Evolutionary conservation across 805 yeast genomes (phyloP).

Genomic region (Starmerella floris): DNA sequence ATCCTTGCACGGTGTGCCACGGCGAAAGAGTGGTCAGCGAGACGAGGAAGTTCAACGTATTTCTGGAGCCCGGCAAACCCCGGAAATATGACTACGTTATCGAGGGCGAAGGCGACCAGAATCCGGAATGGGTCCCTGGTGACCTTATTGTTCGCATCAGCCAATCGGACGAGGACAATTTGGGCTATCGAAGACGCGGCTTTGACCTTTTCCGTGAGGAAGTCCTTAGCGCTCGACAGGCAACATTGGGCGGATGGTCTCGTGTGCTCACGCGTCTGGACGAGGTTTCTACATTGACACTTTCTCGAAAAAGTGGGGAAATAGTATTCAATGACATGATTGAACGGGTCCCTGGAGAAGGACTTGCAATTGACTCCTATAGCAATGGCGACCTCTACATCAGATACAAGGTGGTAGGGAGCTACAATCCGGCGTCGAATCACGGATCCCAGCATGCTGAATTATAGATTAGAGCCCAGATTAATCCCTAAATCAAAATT

Average conservation of each 20-base stretch:
- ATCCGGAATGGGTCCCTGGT: constrained; percentile 74
- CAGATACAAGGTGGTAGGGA: constrained; percentile 30
- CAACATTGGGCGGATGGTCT: constrained; percentile 68
- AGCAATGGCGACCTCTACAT: constrained; percentile 40
- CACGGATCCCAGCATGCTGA: neutral
- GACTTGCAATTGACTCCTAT: constrained; percentile 61
- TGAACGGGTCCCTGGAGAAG: constrained; percentile 58
- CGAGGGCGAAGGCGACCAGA: constrained; percentile 69
- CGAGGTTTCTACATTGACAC: constrained; percentile 35
- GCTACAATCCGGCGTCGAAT: neutral
- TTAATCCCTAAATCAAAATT: too few species aligned
- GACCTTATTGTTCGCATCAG: constrained; percentile 50
- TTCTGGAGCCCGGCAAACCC: constrained; percentile 57
- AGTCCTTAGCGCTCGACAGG: constrained; percentile 56
- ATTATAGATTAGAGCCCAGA: too few species aligned
- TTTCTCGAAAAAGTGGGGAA: constrained; percentile 41
- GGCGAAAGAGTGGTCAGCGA: constrained; percentile 56
- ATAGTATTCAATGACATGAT: constrained; percentile 52
- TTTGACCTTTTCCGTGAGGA: constrained; percentile 68
- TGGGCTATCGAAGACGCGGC: constrained; percentile 81
- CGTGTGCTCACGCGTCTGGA: constrained; percentile 58
- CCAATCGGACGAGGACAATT: constrained; percentile 41
- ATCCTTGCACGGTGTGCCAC: constrained; percentile 54
- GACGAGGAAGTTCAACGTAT: constrained; percentile 43
- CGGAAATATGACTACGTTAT: constrained; percentile 46